These are phyloP conservation scores for Xylaria sp. DNA, from an alignment of 2,329 filamentous ascomycete species.

Conservation along the genomic window DNA sequence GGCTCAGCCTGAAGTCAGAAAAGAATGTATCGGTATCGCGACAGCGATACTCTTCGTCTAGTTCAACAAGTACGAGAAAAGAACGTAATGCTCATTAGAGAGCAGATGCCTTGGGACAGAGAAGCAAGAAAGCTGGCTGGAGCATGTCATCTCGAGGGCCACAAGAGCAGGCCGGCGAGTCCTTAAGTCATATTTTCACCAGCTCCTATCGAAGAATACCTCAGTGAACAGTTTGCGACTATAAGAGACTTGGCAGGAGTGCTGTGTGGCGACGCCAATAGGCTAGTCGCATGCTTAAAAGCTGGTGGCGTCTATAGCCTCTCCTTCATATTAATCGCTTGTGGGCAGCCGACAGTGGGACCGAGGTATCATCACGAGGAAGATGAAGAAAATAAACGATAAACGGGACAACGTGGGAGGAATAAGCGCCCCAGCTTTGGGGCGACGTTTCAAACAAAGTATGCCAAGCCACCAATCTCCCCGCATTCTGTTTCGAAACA, in stretches of 20 bases:
- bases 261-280: constrained; percentile 9
- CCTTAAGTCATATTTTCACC: constrained; percentile 14
- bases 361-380: not conserved
- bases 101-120: constrained; percentile 15
- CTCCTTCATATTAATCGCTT: constrained; percentile 31
- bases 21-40: constrained; percentile 11
- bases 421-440: constrained; percentile 26
- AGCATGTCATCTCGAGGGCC: constrained; percentile 13
- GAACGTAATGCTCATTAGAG: constrained; percentile 26
- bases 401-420: not conserved
- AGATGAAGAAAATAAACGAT: not conserved
- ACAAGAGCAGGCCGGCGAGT: constrained; percentile 8
- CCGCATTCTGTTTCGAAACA: constrained; percentile 33
- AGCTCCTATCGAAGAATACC: constrained; percentile 24
- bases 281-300: constrained; percentile 9
- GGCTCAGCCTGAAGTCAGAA: constrained; percentile 31
- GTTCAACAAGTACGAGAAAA: constrained; percentile 21
- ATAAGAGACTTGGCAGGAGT: constrained; percentile 28
- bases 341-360: not conserved
- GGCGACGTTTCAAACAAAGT: constrained; percentile 29
- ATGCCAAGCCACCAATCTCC: constrained; percentile 27
- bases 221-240: constrained; percentile 8
- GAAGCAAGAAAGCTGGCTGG: constrained; percentile 15
- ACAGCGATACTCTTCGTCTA: not conserved
- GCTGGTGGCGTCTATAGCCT: constrained; percentile 16